Evolutionary conservation across 2,329 filamentous ascomycete species (phyloP).

Genomic region (Pestalotiopsis sp.): DNA sequence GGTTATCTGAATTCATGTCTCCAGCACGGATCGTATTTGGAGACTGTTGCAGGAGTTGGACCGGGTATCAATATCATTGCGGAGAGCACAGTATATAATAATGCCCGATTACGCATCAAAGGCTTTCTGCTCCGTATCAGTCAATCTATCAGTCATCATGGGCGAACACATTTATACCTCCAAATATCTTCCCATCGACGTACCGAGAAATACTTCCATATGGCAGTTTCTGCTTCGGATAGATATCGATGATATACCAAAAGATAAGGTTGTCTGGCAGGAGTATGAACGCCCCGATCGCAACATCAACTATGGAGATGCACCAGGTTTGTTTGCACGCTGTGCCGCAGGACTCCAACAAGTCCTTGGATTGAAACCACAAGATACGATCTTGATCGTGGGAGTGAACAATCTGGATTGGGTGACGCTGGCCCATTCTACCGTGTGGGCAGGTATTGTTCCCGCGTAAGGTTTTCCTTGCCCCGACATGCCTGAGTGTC

Average conservation of each 20-base stretch:
- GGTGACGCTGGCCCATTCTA: slow-evolving; percentile 22
- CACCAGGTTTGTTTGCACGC: background rate
- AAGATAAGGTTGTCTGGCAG: slow-evolving; percentile 22
- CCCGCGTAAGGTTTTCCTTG: slow-evolving; percentile 19
- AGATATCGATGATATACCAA: slow-evolving; percentile 27
- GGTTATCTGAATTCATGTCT: too few species aligned
- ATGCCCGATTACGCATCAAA: too few species aligned
- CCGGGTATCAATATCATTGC: too few species aligned
- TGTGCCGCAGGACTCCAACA: background rate
- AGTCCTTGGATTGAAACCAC: slow-evolving; percentile 1
- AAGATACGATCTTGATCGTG: slow-evolving; percentile 26
- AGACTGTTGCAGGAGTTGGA: too few species aligned
- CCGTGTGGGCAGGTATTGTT: slow-evolving; percentile 26
- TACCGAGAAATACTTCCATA: slow-evolving; percentile 22
- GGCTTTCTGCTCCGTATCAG: background rate
- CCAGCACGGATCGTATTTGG: too few species aligned
- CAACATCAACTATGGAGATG: background rate
- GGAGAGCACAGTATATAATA: too few species aligned
- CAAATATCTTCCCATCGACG: background rate
- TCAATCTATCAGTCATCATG: background rate
- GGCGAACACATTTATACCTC: background rate
- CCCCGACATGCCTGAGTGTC: background rate
- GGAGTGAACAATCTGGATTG: slow-evolving; percentile 24
- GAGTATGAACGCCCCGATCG: slow-evolving; percentile 23
- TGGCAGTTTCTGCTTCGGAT: slow-evolving; percentile 26